These are phyloP conservation scores for Dactylella cylindrospora DNA, from an alignment of 2,329 filamentous ascomycete genomes.

Conservation along the genomic window DNA sequence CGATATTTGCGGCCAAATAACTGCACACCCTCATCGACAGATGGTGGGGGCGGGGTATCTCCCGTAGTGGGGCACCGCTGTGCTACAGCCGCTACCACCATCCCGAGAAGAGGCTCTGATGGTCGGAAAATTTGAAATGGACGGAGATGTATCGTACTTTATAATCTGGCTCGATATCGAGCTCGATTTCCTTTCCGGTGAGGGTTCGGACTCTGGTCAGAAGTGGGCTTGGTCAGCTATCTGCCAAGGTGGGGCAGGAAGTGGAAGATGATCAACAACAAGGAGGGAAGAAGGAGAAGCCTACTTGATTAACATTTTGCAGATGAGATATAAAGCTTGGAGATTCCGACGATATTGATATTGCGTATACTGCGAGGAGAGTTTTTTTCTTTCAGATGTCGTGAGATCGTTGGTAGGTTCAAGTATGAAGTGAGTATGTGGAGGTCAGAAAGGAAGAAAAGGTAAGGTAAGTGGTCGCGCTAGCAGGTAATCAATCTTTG, in stretches of 20 bases:
- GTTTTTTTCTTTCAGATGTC: no score
- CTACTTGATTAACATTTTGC: slow-evolving; percentile 59
- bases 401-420: no score
- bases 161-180: slow-evolving; percentile 92
- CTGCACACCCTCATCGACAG: no score
- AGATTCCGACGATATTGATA: no score
- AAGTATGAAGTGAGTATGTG: no score
- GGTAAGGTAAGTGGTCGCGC: no score
- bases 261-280: not conserved
- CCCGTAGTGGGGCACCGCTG: slow-evolving; percentile 12
- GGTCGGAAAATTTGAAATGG: not conserved
- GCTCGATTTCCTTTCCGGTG: slow-evolving; percentile 97
- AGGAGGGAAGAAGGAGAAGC: slow-evolving; percentile 38
- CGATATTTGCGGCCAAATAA: not conserved
- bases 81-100: slow-evolving; percentile 2
- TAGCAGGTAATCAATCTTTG: no score
- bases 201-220: slow-evolving; percentile 82
- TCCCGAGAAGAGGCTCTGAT: not conserved
- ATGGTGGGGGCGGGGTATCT: slow-evolving; percentile 34
- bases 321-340: not conserved
- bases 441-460: no score
- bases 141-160: slow-evolving; percentile 64
- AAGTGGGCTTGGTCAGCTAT: slow-evolving; percentile 9
- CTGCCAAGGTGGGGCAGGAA: not conserved
- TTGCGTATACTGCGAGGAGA: no score